Conservation (phyloP, 768 basidiomycete genomes). For the Boletus sp. region DNA sequence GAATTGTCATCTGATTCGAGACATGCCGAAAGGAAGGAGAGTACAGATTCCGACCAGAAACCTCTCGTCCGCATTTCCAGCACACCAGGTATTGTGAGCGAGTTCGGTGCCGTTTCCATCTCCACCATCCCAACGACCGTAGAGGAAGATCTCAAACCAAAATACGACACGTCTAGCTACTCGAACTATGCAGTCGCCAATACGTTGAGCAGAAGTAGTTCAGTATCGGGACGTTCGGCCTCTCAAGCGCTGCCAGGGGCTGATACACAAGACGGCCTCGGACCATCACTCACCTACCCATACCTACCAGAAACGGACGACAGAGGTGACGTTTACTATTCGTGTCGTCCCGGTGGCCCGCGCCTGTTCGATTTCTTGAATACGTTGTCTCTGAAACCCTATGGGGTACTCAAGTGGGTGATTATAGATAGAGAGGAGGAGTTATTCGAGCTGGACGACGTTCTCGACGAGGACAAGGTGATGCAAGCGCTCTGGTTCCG, state of each 20-base stretch:
- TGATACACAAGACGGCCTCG: conserved; percentile 41
- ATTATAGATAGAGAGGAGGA: conserved; percentile 75
- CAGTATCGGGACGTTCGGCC: conserved; percentile 6
- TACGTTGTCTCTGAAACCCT: conserved; percentile 56
- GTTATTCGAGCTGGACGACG: conserved; percentile 67
- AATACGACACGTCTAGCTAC: conserved; percentile 5
- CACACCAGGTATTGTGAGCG: conserved; percentile 11
- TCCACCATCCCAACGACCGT: conserved; percentile 4
- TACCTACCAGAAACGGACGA: conserved; percentile 49
- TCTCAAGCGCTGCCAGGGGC: conserved; percentile 25
- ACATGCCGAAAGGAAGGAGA: neutral
- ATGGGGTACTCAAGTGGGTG: conserved; percentile 67
- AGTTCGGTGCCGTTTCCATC: neutral
- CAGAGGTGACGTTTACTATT: conserved; percentile 50
- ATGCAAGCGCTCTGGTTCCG: conserved; percentile 76
- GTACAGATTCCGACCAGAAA: conserved; percentile 5
- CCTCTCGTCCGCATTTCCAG: conserved; percentile 3
- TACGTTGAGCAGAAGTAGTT: conserved; percentile 1
- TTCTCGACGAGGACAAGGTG: conserved; percentile 74
- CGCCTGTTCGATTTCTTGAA: conserved; percentile 64
- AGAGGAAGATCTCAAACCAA: conserved; percentile 27
- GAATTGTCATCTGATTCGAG: neutral
- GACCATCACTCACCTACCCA: conserved; percentile 50
- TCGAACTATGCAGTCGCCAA: neutral
- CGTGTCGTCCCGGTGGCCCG: conserved; percentile 66